These are phyloP conservation scores for Quercus wislizeni DNA, from an alignment of 306 rosid genomes.

Conservation along the genomic window DNA sequence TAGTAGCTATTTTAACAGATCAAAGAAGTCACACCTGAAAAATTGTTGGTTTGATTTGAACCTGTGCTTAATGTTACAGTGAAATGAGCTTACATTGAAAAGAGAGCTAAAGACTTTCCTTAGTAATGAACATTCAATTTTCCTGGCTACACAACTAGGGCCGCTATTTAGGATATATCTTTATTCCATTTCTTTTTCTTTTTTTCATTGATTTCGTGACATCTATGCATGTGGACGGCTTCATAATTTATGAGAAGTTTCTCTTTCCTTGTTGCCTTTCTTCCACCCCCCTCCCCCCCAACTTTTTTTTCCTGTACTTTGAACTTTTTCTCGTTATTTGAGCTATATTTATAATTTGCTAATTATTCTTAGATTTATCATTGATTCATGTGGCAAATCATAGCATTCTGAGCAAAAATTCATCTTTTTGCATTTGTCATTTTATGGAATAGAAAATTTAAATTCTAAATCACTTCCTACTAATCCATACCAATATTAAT, in stretches of 20 bases:
- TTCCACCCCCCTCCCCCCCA: no score
- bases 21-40: background rate
- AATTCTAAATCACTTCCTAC: background rate
- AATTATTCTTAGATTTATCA: background rate
- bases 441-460: background rate
- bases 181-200: no score
- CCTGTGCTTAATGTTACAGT: background rate
- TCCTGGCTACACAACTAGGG: no score
- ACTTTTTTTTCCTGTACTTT: no score
- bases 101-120: background rate
- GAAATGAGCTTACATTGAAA: no score
- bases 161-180: no score
- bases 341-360: no score
- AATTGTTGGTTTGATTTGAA: background rate
- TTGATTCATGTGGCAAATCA: background rate
- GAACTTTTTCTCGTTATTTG: no score
- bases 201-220: no score
- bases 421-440: background rate
- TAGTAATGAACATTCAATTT: background rate
- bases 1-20: background rate
- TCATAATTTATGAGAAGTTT: no score
- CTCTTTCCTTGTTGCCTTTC: no score
- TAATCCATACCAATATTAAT: background rate
- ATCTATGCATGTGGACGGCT: no score
- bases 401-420: background rate